These are phyloP conservation scores for Ulota crispa DNA, from an alignment of 225 moss, liverwort and hornwort species.

Conservation along the genomic window DNA sequence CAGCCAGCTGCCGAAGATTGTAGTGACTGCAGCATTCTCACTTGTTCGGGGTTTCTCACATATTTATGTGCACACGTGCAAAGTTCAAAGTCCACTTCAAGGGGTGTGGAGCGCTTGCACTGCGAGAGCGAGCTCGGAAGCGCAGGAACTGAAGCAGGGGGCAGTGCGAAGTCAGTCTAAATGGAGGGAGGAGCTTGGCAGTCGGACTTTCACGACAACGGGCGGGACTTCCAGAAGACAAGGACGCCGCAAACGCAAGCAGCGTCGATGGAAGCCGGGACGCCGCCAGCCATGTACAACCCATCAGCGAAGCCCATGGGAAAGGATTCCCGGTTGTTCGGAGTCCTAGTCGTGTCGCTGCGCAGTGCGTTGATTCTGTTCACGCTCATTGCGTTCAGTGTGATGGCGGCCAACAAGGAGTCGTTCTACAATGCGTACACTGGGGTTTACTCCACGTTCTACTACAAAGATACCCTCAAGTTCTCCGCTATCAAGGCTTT, in stretches of 20 bases:
- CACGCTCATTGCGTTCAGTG: conserved; percentile 8
- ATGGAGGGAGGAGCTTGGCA: conserved; percentile 11
- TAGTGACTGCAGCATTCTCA: background rate
- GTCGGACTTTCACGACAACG: background rate
- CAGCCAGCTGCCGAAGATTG: background rate
- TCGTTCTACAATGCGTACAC: background rate
- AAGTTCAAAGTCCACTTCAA: no score
- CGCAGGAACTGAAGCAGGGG: background rate
- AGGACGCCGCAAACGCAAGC: background rate
- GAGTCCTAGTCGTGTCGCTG: background rate
- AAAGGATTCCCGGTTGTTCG: background rate
- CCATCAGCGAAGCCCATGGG: background rate
- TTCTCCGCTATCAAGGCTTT: conserved; percentile 2
- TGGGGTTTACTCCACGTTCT: background rate
- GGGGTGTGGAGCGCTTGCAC: background rate
- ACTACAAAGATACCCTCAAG: background rate
- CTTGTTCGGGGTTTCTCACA: background rate
- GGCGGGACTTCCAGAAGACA: background rate
- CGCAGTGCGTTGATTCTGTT: conserved; percentile 14
- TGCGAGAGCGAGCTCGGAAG: background rate
- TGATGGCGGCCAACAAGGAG: conserved; percentile 17
- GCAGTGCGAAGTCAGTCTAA: background rate
- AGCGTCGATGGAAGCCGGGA: no score
- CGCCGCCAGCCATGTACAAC: conserved; percentile 24
- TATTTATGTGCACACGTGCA: no score